These are phyloP conservation scores for Suillus hirtellus DNA, from an alignment of 768 basidiomycete species.

Conservation along the genomic window DNA sequence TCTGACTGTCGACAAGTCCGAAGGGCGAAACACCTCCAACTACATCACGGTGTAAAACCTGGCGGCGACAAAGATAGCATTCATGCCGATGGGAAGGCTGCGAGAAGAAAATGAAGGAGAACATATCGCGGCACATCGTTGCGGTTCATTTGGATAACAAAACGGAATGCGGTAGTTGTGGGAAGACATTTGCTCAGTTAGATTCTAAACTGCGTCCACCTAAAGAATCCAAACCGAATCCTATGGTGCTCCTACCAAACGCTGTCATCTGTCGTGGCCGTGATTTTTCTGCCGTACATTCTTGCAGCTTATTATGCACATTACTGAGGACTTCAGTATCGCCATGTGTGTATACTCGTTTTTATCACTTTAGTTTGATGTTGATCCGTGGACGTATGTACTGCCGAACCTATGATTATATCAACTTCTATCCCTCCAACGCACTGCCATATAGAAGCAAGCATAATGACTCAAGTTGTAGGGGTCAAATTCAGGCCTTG, in stretches of 20 bases:
- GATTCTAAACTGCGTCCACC: constrained; percentile 29
- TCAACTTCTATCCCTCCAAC: too few species aligned
- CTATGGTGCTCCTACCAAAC: not conserved
- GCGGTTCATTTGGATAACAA: constrained; percentile 24
- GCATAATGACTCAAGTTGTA: not conserved
- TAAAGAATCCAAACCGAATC: constrained; percentile 16
- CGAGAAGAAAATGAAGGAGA: constrained; percentile 26
- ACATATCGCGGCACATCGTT: constrained; percentile 27
- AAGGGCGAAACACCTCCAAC: not conserved
- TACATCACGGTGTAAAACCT: not conserved
- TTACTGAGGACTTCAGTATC: not conserved
- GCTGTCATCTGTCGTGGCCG: not conserved
- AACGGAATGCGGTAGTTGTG: constrained; percentile 21
- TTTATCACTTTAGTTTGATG: not conserved
- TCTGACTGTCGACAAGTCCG: not conserved
- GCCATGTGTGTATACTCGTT: not conserved
- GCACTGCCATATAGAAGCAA: not conserved
- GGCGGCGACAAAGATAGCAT: constrained; percentile 12
- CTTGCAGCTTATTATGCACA: not conserved
- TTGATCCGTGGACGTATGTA: not conserved
- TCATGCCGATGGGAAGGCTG: constrained; percentile 24
- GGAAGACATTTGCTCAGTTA: constrained; percentile 23
- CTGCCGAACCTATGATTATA: not conserved
- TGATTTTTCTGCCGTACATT: not conserved
- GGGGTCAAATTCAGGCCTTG: not conserved